A percentile compares a stretch with the other conserved stretches of the same genome.
phyloP scores from a whole-genome alignment of 768 basidiomycete genomes.

The Sporobolomyces roseus region DNA sequence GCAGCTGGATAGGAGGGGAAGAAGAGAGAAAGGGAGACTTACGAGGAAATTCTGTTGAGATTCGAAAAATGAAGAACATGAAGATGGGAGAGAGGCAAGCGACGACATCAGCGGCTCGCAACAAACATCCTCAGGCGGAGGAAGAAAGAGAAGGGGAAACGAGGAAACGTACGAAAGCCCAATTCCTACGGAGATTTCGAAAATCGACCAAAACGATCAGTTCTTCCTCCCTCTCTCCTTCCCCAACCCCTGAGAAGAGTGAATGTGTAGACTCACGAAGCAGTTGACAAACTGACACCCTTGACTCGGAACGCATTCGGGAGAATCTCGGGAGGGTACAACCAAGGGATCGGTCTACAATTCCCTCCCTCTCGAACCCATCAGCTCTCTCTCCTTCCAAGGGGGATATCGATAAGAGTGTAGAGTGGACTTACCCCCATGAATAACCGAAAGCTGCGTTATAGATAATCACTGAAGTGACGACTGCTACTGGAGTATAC shows the following conservation, averaged over 20 bases:
- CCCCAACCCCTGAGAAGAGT: too few relatives aligned
- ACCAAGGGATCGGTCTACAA: conserved; percentile 31
- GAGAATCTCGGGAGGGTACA: conserved; percentile 80
- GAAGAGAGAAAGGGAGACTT: background rate
- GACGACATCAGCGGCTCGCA: too few relatives aligned
- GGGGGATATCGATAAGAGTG: background rate
- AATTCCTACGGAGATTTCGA: background rate
- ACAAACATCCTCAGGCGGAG: background rate
- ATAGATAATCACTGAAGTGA: conserved; percentile 81
- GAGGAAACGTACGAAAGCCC: conserved; percentile 4
- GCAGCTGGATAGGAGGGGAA: too few relatives aligned
- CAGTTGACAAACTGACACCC: conserved; percentile 87
- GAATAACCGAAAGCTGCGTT: conserved; percentile 92
- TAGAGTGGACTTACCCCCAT: conserved; percentile 47
- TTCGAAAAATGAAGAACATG: conserved; percentile 1
- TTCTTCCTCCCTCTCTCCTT: too few relatives aligned
- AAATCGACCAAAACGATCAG: background rate
- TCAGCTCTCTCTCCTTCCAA: background rate
- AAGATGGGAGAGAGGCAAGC: too few relatives aligned
- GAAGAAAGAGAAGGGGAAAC: background rate
- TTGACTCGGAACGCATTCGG: conserved; percentile 83
- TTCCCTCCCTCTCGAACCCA: background rate
- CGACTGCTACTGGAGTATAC: conserved; percentile 79
- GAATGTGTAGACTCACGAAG: conserved; percentile 41
- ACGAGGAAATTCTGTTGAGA: conserved; percentile 30